phyloP scores from a whole-genome alignment of 371 early-diverging fungal species.

The Saksenaea vasiformis region DNA sequence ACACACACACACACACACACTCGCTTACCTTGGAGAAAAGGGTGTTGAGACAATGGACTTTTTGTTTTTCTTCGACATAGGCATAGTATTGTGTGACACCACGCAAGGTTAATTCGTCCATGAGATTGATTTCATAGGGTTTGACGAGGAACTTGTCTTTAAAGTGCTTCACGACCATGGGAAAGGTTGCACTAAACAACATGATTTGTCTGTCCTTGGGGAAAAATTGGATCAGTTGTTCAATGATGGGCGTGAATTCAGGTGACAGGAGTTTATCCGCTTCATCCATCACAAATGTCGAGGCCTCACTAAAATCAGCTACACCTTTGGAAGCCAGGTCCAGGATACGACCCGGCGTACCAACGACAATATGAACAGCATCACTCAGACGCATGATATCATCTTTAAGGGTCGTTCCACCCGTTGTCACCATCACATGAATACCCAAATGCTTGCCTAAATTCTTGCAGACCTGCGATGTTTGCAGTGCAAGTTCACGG shows the following conservation, averaged over 20 bases:
- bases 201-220: constrained; percentile 90
- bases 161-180: constrained; percentile 92
- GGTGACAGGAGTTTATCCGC: constrained; percentile 97
- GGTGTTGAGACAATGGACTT: constrained; percentile 97
- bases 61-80: constrained; percentile 96
- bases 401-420: constrained; percentile 96
- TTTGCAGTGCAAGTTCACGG: constrained; percentile 95
- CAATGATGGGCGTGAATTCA: constrained; percentile 94
- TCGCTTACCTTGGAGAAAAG: constrained; percentile 88
- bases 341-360: constrained; percentile 97
- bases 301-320: constrained; percentile 82
- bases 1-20: too few species aligned
- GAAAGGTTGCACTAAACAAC: constrained; percentile 99
- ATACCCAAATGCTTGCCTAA: constrained; percentile 90
- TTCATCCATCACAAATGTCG: constrained; percentile 96
- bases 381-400: constrained; percentile 94
- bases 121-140: constrained; percentile 97
- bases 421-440: constrained; percentile 95
- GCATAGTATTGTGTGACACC: constrained; percentile 99
- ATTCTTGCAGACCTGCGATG: constrained; percentile 91
- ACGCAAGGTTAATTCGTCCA: constrained; percentile 97
- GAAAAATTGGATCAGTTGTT: constrained; percentile 85
- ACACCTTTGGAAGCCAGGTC: constrained; percentile 93
- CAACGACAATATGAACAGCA: constrained; percentile 92
- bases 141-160: constrained; percentile 91